Evolutionary conservation across 345 rosid genomes (phyloP).

Genomic region (Salix caprea): DNA sequence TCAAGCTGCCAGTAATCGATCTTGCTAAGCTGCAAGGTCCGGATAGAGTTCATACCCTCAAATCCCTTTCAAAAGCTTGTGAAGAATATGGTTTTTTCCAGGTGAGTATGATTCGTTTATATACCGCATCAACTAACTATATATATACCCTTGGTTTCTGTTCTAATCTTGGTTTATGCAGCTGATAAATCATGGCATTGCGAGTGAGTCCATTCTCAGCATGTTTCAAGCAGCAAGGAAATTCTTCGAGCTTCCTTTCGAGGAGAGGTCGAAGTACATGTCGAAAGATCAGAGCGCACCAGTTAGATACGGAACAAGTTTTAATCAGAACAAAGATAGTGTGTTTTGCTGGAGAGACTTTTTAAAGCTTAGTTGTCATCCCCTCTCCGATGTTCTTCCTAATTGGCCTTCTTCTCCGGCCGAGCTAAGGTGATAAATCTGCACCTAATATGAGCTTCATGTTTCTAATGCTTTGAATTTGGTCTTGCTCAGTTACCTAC

Average conservation of each 20-base stretch:
- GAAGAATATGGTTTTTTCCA: slow-evolving; percentile 40
- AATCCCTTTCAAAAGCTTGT: slow-evolving; percentile 32
- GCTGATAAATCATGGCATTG: slow-evolving; percentile 36
- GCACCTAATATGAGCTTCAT: neutral
- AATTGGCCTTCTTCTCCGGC: slow-evolving; percentile 38
- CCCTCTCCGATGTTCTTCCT: slow-evolving; percentile 26
- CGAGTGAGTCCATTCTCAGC: slow-evolving; percentile 2
- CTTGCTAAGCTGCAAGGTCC: slow-evolving; percentile 27
- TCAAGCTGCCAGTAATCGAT: slow-evolving; percentile 33
- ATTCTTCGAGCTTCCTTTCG: slow-evolving; percentile 34
- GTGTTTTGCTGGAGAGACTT: slow-evolving; percentile 45
- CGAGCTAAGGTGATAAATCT: slow-evolving; percentile 19
- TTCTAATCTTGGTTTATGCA: slow-evolving; percentile 10
- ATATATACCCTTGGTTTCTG: too few relatives aligned
- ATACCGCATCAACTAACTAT: neutral
- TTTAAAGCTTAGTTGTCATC: slow-evolving; percentile 40
- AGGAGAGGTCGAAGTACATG: slow-evolving; percentile 44
- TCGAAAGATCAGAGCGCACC: slow-evolving; percentile 26
- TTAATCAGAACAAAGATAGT: slow-evolving; percentile 33
- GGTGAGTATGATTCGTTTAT: slow-evolving; percentile 1
- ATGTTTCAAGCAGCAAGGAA: slow-evolving; percentile 18
- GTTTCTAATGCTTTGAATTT: neutral
- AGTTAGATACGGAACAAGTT: slow-evolving; percentile 41
- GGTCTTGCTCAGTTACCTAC: neutral
- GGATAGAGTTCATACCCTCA: slow-evolving; percentile 18